A percentile compares a stretch with the other conserved stretches of the same genome.
Conservation (phyloP, 2,329 filamentous ascomycete species). For the Aspergillus neoniger region DNA sequence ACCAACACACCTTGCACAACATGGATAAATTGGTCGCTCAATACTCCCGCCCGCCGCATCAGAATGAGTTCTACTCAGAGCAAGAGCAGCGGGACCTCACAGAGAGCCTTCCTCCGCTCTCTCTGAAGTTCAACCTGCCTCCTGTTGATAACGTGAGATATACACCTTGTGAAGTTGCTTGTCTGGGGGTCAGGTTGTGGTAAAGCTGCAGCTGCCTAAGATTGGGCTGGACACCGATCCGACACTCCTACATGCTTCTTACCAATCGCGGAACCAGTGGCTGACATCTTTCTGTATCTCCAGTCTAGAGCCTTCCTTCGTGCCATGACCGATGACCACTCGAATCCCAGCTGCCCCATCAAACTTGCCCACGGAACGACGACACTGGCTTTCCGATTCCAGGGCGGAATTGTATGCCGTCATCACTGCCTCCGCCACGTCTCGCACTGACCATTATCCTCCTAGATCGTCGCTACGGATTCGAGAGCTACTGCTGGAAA, state of each 20-base stretch:
- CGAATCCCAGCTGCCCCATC: conserved; percentile 96
- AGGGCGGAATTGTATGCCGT: conserved; percentile 74
- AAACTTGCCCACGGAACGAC: conserved; percentile 99
- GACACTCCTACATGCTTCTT: background rate
- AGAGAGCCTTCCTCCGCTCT: conserved; percentile 72
- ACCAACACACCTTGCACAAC: conserved; percentile 32
- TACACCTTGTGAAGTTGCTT: background rate
- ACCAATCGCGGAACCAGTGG: background rate
- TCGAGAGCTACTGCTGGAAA: conserved; percentile 95
- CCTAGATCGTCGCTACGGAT: conserved; percentile 85
- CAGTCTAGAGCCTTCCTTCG: conserved; percentile 93
- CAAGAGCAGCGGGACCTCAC: conserved; percentile 74
- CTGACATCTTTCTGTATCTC: conserved; percentile 7
- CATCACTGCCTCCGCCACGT: background rate
- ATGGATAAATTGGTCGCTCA: conserved; percentile 95
- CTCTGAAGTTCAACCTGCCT: conserved; percentile 92
- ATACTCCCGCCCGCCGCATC: conserved; percentile 78
- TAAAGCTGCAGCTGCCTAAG: background rate
- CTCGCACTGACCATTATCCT: background rate
- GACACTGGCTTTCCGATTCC: conserved; percentile 95
- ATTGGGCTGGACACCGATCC: background rate
- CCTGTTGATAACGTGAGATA: conserved; percentile 80
- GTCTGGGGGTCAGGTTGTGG: background rate
- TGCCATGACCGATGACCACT: conserved; percentile 93
- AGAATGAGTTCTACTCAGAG: conserved; percentile 70